Conservation (phyloP, 768 basidiomycete species). For the Boletus vermiculosoides region DNA sequence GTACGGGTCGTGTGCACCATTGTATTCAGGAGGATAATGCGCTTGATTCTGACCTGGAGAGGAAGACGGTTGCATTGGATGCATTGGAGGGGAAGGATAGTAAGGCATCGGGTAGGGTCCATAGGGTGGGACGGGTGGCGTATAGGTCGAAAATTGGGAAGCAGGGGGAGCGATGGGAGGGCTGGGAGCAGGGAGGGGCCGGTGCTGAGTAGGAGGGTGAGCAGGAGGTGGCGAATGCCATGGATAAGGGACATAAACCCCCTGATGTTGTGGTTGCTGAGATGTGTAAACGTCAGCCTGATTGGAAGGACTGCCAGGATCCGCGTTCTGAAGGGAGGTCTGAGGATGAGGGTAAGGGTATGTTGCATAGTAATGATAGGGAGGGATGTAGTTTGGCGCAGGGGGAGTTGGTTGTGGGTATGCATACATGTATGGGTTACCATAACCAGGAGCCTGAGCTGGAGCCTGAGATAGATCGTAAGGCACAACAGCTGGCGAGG, state of each 20-base stretch:
- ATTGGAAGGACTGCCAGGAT: conserved; percentile 29
- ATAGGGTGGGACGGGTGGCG: conserved; percentile 33
- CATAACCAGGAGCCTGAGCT: conserved; percentile 31
- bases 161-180: conserved; percentile 31
- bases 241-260: conserved; percentile 30
- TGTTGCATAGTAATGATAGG: conserved; percentile 43
- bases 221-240: conserved; percentile 38
- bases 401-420: conserved; percentile 41
- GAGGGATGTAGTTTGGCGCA: conserved; percentile 39
- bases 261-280: conserved; percentile 32
- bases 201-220: conserved; percentile 43
- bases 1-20: conserved; percentile 26
- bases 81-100: conserved; percentile 33
- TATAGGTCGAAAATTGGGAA: conserved; percentile 34
- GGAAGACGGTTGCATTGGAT: conserved; percentile 26
- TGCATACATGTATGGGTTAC: conserved; percentile 37
- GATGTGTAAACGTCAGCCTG: conserved; percentile 34
- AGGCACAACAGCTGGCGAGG: conserved; percentile 33
- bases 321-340: conserved; percentile 38
- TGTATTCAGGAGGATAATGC: conserved; percentile 32
- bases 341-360: conserved; percentile 55
- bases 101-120: conserved; percentile 36
- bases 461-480: conserved; percentile 34
- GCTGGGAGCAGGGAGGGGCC: conserved; percentile 32
- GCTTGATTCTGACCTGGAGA: conserved; percentile 27